Evolutionary conservation across 306 rosid genomes (phyloP), one percentile per base, ranked within the genome.

Genomic region (Cyamopsis tetragonoloba): DNA sequence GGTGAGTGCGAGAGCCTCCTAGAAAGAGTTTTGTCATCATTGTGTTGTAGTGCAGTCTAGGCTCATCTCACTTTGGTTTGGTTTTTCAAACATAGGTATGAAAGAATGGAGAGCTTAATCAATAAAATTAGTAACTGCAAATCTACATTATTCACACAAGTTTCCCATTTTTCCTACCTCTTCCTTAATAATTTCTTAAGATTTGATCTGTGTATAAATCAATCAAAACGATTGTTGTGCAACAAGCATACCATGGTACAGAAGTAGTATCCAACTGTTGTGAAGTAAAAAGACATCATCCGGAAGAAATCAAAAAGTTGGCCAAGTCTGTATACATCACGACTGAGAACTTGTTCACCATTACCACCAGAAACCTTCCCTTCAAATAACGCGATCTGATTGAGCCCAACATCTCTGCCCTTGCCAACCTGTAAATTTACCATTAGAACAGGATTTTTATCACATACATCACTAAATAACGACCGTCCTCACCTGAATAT

Each of bases 321-420:
- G 61, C 98, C 98, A 2, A 92, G 96, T 80, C 98, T 84, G 79
- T 92, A 92, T 51, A 92, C 89, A 70, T 92, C 98, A 17, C 98
- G 96, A 76, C 98, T 87, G 61, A 92, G 98, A 78, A 89, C 91
- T 74, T 92, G 98, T 83, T 92, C 98, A 44, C 98, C 98, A 44
- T 92, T 92, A 60, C 98, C 98, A 65, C 96, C 80, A 28, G 98
- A 75, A 71, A 92, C 91, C 62, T 87, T 92, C 44, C 96, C 96
- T 76, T 92, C 98, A 75, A 92, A 92, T 37, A 89, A 34, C 30
- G 98, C 82, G 78, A 92, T 92, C 75, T 92, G 98, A 75, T 92
- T 92, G 71, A 92, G 96, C 72, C 98, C 98, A 46, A 89, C 98
- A 61, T 92, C 98, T 70, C 93, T 79, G 70, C 98, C 98, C 76